A percentile compares a stretch with the other conserved stretches of the same genome.
Conservation (phyloP, 2,329 filamentous ascomycete genomes). For the Delphinella strobiligena region DNA sequence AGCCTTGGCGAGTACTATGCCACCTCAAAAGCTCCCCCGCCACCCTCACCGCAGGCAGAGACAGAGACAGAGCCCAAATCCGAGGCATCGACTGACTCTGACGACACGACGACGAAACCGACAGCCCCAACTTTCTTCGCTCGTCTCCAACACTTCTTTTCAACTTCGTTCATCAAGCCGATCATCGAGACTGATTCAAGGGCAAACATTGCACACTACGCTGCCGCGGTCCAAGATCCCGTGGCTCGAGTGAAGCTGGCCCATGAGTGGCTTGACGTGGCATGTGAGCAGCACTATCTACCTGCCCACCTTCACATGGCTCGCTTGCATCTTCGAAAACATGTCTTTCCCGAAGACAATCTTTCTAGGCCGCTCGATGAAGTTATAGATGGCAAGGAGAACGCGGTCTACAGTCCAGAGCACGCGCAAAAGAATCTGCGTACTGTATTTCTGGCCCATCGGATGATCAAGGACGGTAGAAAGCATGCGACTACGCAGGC, state of each 20-base stretch:
- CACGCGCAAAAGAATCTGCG: background rate
- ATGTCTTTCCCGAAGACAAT: slow-evolving; percentile 4
- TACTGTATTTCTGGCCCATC: background rate
- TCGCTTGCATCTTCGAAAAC: slow-evolving; percentile 14
- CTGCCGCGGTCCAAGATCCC: slow-evolving; percentile 16
- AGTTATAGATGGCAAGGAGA: background rate
- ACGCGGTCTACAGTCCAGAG: background rate
- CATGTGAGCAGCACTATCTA: slow-evolving; percentile 13
- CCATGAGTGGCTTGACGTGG: slow-evolving; percentile 16
- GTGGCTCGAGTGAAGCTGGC: slow-evolving; percentile 15
- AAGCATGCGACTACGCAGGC: slow-evolving; percentile 6
- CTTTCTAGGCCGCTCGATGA: slow-evolving; percentile 4
- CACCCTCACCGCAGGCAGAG: background rate
- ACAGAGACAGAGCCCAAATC: too few species aligned
- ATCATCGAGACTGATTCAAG: slow-evolving; percentile 5
- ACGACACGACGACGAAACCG: background rate
- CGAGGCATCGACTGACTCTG: background rate
- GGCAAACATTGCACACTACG: slow-evolving; percentile 16
- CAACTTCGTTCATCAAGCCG: background rate
- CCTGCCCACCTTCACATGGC: slow-evolving; percentile 17
- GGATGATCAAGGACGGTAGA: background rate
- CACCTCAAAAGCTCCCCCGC: slow-evolving; percentile 14
- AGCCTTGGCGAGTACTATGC: slow-evolving; percentile 29
- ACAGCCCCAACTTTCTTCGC: background rate
- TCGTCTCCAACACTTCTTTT: background rate